These are phyloP conservation scores for Rhipidocladum racemiflorum DNA, from an alignment of 176 grass and related monocot species.

Conservation along the genomic window DNA sequence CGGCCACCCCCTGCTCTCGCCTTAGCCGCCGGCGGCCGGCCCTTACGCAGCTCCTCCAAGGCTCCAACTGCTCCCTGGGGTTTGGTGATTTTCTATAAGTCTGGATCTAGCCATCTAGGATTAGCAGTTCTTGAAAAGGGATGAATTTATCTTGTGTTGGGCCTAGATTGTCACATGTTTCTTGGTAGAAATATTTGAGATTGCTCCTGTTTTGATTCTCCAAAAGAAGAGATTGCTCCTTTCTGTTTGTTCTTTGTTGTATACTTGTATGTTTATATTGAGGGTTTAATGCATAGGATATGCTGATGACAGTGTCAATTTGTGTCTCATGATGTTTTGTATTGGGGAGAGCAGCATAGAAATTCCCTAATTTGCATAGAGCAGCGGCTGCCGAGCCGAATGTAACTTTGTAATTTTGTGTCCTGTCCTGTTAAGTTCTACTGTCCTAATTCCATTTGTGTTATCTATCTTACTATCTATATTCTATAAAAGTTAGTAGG, in stretches of 20 bases:
- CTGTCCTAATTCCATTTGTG: neutral
- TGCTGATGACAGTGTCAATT: neutral
- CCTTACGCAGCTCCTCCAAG: too few species aligned
- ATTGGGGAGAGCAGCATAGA: neutral
- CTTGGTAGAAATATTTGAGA: neutral
- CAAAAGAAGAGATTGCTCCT: neutral
- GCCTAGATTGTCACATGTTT: neutral
- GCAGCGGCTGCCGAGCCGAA: too few species aligned
- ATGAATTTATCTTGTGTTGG: neutral
- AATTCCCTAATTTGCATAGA: too few species aligned
- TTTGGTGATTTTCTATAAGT: too few species aligned
- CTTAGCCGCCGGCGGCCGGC: too few species aligned
- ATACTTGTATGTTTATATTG: neutral
- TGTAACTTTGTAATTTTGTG: too few species aligned
- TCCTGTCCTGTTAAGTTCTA: neutral
- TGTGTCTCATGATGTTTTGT: too few species aligned
- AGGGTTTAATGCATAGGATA: neutral
- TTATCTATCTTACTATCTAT: neutral
- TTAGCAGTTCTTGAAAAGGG: neutral
- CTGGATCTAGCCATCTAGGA: slow-evolving; percentile 5
- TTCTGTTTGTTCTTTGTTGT: too few species aligned
- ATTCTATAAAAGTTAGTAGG: neutral
- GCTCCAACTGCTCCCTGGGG: too few species aligned
- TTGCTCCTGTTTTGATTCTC: neutral
- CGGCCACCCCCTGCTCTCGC: too few species aligned